Conservation (phyloP, 2,329 filamentous ascomycete species). For the Neonectria magnoliae region DNA sequence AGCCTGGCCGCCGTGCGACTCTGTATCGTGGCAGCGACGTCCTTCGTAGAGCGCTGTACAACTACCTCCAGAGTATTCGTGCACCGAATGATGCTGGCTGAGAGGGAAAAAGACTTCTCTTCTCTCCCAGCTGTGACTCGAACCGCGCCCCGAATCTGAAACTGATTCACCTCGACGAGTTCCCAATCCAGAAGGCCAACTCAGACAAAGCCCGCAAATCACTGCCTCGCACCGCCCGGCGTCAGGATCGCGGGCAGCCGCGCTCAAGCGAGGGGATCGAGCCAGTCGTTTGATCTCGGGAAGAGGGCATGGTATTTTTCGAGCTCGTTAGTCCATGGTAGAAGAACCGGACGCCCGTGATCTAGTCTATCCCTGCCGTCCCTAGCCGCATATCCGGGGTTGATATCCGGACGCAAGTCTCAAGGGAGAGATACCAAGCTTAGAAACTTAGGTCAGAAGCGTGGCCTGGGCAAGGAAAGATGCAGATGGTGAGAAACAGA, state of each 20-base stretch:
- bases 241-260: background rate
- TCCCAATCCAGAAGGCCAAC: background rate
- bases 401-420: background rate
- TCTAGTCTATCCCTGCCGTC: background rate
- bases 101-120: background rate
- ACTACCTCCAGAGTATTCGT: background rate
- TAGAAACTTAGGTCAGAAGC: background rate
- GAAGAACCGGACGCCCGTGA: background rate
- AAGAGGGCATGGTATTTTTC: background rate
- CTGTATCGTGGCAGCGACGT: slow-evolving; percentile 11
- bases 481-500: background rate
- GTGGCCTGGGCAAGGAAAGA: background rate
- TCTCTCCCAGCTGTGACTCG: background rate
- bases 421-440: background rate
- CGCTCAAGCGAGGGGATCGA: background rate
- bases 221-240: background rate
- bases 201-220: background rate
- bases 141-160: slow-evolving; percentile 14
- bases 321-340: background rate
- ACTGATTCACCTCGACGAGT: slow-evolving; percentile 16
- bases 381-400: background rate
- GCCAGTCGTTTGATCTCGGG: background rate
- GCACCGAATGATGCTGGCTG: slow-evolving; percentile 1
- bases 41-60: background rate
- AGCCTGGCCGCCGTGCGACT: slow-evolving; percentile 1